phyloP scores from a whole-genome alignment of 371 early-diverging fungal species.

The Batkoa obscura region DNA sequence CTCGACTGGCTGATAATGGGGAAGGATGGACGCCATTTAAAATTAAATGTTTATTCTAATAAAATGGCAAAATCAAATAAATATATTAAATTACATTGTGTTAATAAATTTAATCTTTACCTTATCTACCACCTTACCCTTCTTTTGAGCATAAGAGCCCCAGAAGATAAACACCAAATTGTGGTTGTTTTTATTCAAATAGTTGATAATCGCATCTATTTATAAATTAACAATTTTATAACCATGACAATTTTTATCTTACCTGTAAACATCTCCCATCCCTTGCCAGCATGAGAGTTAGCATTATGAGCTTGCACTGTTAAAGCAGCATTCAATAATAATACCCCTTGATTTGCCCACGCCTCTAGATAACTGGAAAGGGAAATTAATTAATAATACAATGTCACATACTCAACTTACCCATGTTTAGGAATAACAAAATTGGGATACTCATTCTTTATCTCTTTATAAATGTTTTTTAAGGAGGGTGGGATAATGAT shows the following conservation, averaged over 20 bases:
- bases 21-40: slow-evolving; percentile 86
- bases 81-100: slow-evolving; percentile 1
- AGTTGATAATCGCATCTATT: slow-evolving; percentile 51
- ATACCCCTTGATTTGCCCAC: slow-evolving; percentile 85
- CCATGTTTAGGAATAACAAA: slow-evolving; percentile 40
- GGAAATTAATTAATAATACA: not conserved
- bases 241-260: slow-evolving; percentile 1
- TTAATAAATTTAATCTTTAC: slow-evolving; percentile 17
- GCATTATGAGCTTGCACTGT: slow-evolving; percentile 76
- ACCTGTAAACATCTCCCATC: slow-evolving; percentile 87
- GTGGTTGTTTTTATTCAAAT: slow-evolving; percentile 35
- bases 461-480: slow-evolving; percentile 78
- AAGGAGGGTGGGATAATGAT: slow-evolving; percentile 75
- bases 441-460: slow-evolving; percentile 46
- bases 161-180: slow-evolving; percentile 93
- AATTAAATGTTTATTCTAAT: slow-evolving; percentile 58
- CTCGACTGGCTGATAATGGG: slow-evolving; percentile 75
- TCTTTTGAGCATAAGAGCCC: slow-evolving; percentile 81
- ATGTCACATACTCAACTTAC: slow-evolving; percentile 10
- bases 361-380: slow-evolving; percentile 41
- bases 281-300: slow-evolving; percentile 68
- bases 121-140: slow-evolving; percentile 32
- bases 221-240: not conserved
- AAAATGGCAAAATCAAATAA: too few species aligned
- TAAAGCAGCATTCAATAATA: slow-evolving; percentile 84